Base-by-base conservation (phyloP, 225 moss, liverwort and hornwort species). In the Straminergon stramineum region DNA sequence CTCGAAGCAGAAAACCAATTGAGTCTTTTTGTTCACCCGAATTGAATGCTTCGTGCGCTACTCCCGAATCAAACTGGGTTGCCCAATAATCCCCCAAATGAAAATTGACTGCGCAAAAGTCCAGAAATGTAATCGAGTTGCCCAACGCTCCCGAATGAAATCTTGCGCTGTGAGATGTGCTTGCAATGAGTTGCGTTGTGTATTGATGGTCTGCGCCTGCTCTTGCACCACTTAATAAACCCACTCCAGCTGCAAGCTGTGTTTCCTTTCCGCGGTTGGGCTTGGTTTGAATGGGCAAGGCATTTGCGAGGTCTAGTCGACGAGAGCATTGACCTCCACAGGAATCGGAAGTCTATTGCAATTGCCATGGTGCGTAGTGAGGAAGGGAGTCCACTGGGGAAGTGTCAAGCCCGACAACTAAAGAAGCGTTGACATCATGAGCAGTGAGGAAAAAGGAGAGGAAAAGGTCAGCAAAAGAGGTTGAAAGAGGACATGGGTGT, bases 371-470 rank as follows among this genome's bases (percentile, higher is more conserved):
- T 45, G 85, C 61, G 75, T 22, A 6, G 75, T 61, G 61, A 39
- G 32, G 21, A 75, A 28, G 20, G 10, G 52, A 62, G 58, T 45
- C 60, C 51, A 45, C 52, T 11, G 60, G n/a, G 52, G 58, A 80
- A 74, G 45, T n/a, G 92, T 92, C 92, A 92, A 92, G 87, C 48
- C 77, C 70, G 91, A 85, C 92, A 91, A 92, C 91, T 89, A 89
- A 92, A 89, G 87, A 4, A 35, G 82, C 51, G 87, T 92, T 89
- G 89, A 90, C 91, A n/a, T 56, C 15, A 45, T 19, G 41, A 23
- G 79, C 28, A 14, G 41, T 7, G 58, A 34, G 41, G 75, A 45
- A 55, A 87, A 75, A 79, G 51, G 83, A 17, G 11, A 64, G 64
- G 1, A 52, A 65, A 83, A 66, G 17, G 39, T 23, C 6, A 35